phyloP scores from a whole-genome alignment of 495 filamentous ascomycete genomes.

The Tuber microsphaerosporum region DNA sequence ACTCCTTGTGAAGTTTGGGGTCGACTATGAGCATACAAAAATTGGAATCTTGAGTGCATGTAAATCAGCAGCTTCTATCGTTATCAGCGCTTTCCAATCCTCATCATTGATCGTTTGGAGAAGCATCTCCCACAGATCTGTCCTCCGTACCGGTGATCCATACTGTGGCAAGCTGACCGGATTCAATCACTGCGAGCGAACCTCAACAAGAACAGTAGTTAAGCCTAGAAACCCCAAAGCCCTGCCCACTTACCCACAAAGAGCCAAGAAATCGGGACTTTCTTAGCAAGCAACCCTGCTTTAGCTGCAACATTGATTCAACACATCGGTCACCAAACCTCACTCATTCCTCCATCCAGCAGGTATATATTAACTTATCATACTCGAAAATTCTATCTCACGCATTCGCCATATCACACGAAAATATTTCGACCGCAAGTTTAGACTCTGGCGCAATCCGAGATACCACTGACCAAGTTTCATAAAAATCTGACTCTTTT shows the following conservation, averaged over 20 bases:
- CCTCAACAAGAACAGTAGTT: neutral
- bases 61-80: neutral
- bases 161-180: neutral
- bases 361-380: neutral
- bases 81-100: neutral
- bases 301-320: neutral
- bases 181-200: neutral
- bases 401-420: neutral
- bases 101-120: neutral
- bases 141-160: neutral
- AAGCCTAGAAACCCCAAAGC: neutral
- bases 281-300: neutral
- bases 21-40: neutral
- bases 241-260: neutral
- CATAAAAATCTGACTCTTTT: neutral
- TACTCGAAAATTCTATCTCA: neutral
- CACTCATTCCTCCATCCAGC: neutral
- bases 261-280: neutral
- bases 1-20: neutral
- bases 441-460: neutral
- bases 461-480: neutral
- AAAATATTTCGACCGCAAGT: neutral
- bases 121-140: neutral
- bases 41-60: slow-evolving; percentile 5
- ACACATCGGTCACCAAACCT: neutral